Percentiles rank a stretch among this genome's conserved stretches.
Conservation (phyloP, 805 yeast species). For the Saccharomyces kudriavzevii region DNA sequence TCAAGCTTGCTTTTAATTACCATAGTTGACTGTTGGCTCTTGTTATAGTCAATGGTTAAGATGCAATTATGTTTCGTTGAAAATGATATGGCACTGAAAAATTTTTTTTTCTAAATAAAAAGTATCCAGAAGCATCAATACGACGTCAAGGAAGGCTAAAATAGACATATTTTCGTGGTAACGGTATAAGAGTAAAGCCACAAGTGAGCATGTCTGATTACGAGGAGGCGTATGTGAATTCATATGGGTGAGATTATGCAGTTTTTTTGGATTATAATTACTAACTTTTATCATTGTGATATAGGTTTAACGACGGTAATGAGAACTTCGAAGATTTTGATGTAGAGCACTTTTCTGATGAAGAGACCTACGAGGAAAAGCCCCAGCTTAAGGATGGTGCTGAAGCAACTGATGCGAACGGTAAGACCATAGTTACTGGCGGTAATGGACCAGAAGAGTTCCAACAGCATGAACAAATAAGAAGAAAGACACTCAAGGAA, state of each 20-base stretch:
- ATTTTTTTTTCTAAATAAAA: neutral
- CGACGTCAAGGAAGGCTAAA: neutral
- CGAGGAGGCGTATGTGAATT: slow-evolving; percentile 38
- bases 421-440: slow-evolving; percentile 63
- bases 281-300: neutral
- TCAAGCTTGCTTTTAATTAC: neutral
- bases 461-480: slow-evolving; percentile 29
- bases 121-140: neutral
- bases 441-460: slow-evolving; percentile 56
- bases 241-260: neutral
- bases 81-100: neutral
- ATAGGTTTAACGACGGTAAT: slow-evolving; percentile 56
- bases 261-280: neutral
- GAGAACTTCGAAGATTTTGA: slow-evolving; percentile 76
- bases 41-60: neutral
- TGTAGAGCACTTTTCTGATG: slow-evolving; percentile 75
- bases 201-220: slow-evolving; percentile 41
- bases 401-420: slow-evolving; percentile 49
- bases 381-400: slow-evolving; percentile 29
- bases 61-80: neutral
- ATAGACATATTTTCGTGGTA: neutral
- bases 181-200: neutral
- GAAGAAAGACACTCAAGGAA: slow-evolving; percentile 61
- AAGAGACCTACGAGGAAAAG: slow-evolving; percentile 34
- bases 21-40: neutral